Conservation (phyloP, 306 rosid genomes). For the Potentilla sterilis region DNA sequence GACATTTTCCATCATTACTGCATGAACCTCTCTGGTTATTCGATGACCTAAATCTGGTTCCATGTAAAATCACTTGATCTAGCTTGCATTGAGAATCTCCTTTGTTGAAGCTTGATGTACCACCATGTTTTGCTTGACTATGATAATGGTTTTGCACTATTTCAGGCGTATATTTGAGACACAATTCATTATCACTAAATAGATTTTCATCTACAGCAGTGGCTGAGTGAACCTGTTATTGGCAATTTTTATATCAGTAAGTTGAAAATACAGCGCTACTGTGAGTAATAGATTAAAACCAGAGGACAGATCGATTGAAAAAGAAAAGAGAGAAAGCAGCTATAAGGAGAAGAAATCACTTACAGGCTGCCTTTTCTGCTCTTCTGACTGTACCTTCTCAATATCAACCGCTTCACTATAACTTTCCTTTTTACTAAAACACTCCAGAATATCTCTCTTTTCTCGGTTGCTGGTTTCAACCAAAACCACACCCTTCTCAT, state of each 20-base stretch:
- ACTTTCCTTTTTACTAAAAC: background rate
- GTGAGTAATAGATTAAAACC: background rate
- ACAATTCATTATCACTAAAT: constrained; percentile 7
- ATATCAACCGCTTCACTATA: constrained; percentile 22
- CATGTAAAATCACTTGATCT: background rate
- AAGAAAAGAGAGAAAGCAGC: background rate
- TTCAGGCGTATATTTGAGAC: constrained; percentile 1
- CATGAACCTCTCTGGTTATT: constrained; percentile 17
- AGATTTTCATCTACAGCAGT: background rate
- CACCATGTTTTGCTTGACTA: constrained; percentile 24
- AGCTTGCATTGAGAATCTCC: constrained; percentile 18
- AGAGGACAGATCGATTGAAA: constrained; percentile 5
- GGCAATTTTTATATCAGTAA: background rate
- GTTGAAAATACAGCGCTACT: background rate
- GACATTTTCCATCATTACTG: constrained; percentile 13
- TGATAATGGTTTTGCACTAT: constrained; percentile 21
- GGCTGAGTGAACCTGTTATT: constrained; percentile 33
- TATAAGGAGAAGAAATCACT: constrained; percentile 8
- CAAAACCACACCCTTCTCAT: constrained; percentile 25
- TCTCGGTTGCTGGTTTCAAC: constrained; percentile 20
- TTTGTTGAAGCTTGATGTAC: constrained; percentile 19
- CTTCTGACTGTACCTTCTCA: constrained; percentile 15
- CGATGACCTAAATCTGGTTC: constrained; percentile 16
- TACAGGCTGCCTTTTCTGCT: constrained; percentile 24
- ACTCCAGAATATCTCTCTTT: constrained; percentile 1